These are phyloP conservation scores for Leptodermis oblonga DNA, from an alignment of 257 asterid genomes.

Conservation along the genomic window DNA sequence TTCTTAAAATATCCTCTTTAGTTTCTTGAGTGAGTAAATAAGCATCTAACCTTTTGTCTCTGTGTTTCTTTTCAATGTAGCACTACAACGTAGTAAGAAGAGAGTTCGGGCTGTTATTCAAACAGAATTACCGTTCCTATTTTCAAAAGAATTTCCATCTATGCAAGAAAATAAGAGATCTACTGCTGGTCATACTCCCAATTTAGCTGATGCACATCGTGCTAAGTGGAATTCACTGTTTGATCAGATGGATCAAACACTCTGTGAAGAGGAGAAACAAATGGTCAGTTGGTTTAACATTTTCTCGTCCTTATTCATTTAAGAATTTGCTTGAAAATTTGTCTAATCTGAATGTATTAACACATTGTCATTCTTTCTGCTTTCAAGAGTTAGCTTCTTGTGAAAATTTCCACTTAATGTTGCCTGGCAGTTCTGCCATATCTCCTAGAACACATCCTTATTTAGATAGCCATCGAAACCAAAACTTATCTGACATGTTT, in stretches of 20 bases:
- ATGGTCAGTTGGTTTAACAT: constrained; percentile 45
- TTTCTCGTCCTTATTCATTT: background rate
- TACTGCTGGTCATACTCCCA: constrained; percentile 22
- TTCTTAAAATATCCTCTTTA: constrained; percentile 8
- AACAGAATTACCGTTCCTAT: constrained; percentile 61
- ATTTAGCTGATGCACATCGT: constrained; percentile 50
- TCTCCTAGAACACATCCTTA: background rate
- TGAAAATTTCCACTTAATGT: background rate
- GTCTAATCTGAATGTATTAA: background rate
- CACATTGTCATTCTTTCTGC: background rate
- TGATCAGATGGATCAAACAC: constrained; percentile 68
- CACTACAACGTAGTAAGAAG: constrained; percentile 73
- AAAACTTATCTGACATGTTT: background rate
- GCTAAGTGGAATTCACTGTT: constrained; percentile 65
- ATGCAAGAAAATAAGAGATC: constrained; percentile 32
- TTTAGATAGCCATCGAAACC: background rate
- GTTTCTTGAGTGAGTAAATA: constrained; percentile 1
- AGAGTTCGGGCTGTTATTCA: constrained; percentile 66
- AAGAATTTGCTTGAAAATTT: background rate
- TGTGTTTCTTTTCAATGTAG: constrained; percentile 38
- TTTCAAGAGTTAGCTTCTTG: background rate
- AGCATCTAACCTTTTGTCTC: constrained; percentile 13
- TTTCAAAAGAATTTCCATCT: constrained; percentile 63
- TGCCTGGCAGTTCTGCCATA: background rate
- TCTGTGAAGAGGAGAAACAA: constrained; percentile 73